A percentile compares a stretch with the other conserved stretches of the same genome.
Evolutionary conservation across 805 yeast species (phyloP).

Genomic region (Huiozyma sinensis): DNA sequence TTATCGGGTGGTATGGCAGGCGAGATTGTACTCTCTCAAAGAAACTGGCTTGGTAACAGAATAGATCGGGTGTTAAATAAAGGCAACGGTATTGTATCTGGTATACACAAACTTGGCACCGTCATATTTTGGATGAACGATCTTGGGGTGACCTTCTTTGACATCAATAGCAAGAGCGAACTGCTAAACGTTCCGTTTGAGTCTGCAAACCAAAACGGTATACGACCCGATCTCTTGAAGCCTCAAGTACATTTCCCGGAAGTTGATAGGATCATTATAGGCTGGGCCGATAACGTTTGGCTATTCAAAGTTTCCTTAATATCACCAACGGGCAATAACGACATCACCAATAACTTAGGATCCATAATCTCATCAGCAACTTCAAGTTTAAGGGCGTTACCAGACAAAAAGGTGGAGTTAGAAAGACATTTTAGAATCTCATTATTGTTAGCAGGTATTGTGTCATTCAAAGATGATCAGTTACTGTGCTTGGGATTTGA

Average conservation of each 20-base stretch:
- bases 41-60: constrained; percentile 82
- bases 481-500: constrained; percentile 34
- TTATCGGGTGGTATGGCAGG: constrained; percentile 89
- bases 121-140: constrained; percentile 78
- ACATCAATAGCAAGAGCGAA: constrained; percentile 38
- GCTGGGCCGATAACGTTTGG: constrained; percentile 82
- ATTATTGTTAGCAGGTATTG: constrained; percentile 60
- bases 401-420: constrained; percentile 32
- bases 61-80: constrained; percentile 54
- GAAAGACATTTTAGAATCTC: constrained; percentile 32
- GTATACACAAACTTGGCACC: constrained; percentile 52
- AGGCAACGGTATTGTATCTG: constrained; percentile 58
- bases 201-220: constrained; percentile 34
- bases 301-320: constrained; percentile 36
- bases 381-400: constrained; percentile 37
- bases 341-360: constrained; percentile 11
- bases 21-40: constrained; percentile 57
- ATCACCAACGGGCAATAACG: neutral
- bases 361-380: constrained; percentile 32
- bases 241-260: constrained; percentile 66
- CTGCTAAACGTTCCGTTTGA: constrained; percentile 44
- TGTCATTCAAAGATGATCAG: constrained; percentile 63
- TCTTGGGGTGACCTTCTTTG: constrained; percentile 61
- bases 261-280: constrained; percentile 55
- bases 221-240: constrained; percentile 69